A percentile compares a stretch with the other conserved stretches of the same genome.
These are phyloP conservation scores for Curvularia sp. DNA, from an alignment of 2,329 filamentous ascomycete species.

Conservation along the genomic window DNA sequence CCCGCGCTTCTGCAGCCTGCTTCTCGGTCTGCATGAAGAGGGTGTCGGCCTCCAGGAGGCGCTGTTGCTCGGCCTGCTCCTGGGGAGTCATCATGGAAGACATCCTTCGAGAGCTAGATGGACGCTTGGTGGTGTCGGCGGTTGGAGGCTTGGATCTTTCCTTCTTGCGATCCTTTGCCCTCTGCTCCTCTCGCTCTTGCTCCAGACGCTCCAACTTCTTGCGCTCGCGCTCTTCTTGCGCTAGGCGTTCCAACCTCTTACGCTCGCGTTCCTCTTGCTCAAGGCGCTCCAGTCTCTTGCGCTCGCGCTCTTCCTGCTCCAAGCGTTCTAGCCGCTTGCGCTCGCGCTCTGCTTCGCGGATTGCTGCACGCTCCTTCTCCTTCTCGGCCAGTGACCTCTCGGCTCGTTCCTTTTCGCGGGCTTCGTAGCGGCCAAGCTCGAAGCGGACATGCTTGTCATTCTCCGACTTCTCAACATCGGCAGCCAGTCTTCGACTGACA, in stretches of 20 bases:
- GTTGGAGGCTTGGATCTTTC: conserved; percentile 28
- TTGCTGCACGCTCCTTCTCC: conserved; percentile 26
- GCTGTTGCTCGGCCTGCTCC: conserved; percentile 24
- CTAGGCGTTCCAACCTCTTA: conserved; percentile 5
- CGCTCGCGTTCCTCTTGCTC: conserved; percentile 7
- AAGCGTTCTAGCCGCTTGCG: conserved; percentile 29
- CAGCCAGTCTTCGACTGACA: conserved; percentile 26
- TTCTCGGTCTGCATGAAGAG: conserved; percentile 35
- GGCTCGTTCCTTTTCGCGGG: conserved; percentile 27
- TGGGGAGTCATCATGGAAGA: conserved; percentile 29
- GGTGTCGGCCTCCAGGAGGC: conserved; percentile 31
- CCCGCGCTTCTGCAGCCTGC: conserved; percentile 30
- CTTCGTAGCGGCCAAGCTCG: conserved; percentile 33
- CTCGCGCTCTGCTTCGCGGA: conserved; percentile 27
- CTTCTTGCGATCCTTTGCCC: conserved; percentile 26
- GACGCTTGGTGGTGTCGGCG: conserved; percentile 24
- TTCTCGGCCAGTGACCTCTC: conserved; percentile 33
- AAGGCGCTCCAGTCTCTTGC: conserved; percentile 7
- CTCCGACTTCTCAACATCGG: conserved; percentile 24
- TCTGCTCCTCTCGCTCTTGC: conserved; percentile 17
- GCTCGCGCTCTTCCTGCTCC: conserved; percentile 13
- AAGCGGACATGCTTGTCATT: conserved; percentile 39
- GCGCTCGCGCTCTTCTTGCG: conserved; percentile 3
- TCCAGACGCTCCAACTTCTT: conserved; percentile 8
- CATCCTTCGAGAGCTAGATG: conserved; percentile 27